These are phyloP conservation scores for Mycena epipterygia DNA, from an alignment of 768 basidiomycete species.

Conservation along the genomic window DNA sequence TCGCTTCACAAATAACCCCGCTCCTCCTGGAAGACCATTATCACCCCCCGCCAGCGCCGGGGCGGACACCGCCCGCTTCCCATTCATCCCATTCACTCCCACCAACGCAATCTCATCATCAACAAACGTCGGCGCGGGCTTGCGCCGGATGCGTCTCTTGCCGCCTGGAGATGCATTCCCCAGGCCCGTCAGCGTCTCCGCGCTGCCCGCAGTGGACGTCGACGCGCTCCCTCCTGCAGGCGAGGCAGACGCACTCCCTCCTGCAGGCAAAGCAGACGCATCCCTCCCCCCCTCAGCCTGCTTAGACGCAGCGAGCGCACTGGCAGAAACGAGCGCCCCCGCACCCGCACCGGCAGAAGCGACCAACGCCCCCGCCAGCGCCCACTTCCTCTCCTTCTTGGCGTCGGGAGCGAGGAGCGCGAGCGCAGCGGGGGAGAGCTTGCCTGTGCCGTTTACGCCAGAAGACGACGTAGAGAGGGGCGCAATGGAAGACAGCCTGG, in stretches of 20 bases:
- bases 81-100: constrained; percentile 11
- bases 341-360: too few species aligned
- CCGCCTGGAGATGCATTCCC: too few species aligned
- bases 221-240: too few species aligned
- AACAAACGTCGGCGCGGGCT: constrained; percentile 21
- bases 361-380: neutral
- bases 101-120: too few species aligned
- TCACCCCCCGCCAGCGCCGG: neutral
- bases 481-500: constrained; percentile 14
- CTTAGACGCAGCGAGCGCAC: too few species aligned
- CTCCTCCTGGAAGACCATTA: neutral
- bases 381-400: neutral
- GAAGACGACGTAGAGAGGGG: neutral
- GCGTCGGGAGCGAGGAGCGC: constrained; percentile 32
- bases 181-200: too few species aligned
- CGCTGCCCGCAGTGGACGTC: neutral
- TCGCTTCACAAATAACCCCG: too few species aligned
- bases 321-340: too few species aligned
- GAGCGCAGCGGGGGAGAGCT: constrained; percentile 25
- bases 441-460: neutral
- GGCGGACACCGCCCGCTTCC: constrained; percentile 24
- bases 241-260: too few species aligned
- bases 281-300: too few species aligned
- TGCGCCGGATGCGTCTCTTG: constrained; percentile 14
- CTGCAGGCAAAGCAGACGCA: too few species aligned